Evolutionary conservation across 352 stramenopile genomes (phyloP), one percentile per base, ranked within the genome.

Genomic region (Pythium angustatum): DNA sequence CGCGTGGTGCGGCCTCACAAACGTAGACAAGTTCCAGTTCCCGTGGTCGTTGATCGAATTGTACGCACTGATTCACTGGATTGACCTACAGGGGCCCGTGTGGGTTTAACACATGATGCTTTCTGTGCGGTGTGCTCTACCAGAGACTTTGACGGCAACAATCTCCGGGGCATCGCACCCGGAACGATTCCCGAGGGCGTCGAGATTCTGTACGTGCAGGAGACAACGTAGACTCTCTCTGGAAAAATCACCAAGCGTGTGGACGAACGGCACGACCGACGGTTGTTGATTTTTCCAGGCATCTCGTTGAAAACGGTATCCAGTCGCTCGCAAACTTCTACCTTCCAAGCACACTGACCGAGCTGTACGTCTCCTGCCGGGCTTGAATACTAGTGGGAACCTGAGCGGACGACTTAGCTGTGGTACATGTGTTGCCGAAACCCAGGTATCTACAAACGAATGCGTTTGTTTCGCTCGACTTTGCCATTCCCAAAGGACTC

Each of bases 101-200:
- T n/a, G n/a, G n/a, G n/a, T n/a, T n/a, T n/a, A n/a, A n/a, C 11
- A 41, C 11, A 19, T 41, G 34, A 19, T 41, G 34, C 11, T 41
- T 10, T 12, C 19, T 41, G 19, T 15, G 22, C 12, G 8, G 31
- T 31, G 12, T 17, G 22, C 22, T 48, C 0, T 22, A 12, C 22
- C 22, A 69, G 62, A 19, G 54, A 69, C 26, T 40, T 69, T 28
- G 47, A 69, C 15, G 31, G 28, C 47, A 69, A 69, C 48, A 3
- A 48, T 9, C 48, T 69, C 28, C 54, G 7, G 5, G 36, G 28
- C 1, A 69, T 69, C 26, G 12, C 45, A 28, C 22, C 24, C 3
- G 62, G 47, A 7, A n/a, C 31, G 3, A 38, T 69, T 12, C 62
- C 62, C 0, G 22, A 49, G 27, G 6, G 28, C 2, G 54, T 69